These are phyloP conservation scores for Yamadazyma endophytica DNA, from an alignment of 805 yeast genomes.

Conservation along the genomic window DNA sequence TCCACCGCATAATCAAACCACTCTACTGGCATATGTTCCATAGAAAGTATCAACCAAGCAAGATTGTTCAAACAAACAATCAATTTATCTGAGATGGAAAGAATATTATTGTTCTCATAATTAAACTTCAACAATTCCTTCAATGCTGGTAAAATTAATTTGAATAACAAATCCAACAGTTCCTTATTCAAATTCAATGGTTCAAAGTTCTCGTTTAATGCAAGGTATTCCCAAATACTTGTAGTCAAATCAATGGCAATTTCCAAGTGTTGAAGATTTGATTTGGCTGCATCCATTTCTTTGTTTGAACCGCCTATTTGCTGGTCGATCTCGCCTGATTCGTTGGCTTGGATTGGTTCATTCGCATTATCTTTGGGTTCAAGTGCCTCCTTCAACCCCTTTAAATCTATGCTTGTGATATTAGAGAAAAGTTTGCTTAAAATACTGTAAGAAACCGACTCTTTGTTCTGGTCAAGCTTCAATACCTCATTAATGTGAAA, in stretches of 20 bases:
- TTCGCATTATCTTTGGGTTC: constrained; percentile 32
- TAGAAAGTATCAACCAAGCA: constrained; percentile 49
- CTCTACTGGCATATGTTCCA: constrained; percentile 25
- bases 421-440: constrained; percentile 19
- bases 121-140: constrained; percentile 36
- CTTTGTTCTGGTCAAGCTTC: constrained; percentile 15
- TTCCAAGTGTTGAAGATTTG: constrained; percentile 61
- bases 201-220: constrained; percentile 22
- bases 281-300: constrained; percentile 42
- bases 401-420: constrained; percentile 25
- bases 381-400: constrained; percentile 22
- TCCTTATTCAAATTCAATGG: constrained; percentile 18
- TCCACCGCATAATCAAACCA: constrained; percentile 33
- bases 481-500: constrained; percentile 38
- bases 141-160: constrained; percentile 24
- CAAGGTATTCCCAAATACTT: constrained; percentile 59
- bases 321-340: constrained; percentile 18
- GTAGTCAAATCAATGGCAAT: constrained; percentile 72
- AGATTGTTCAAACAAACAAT: constrained; percentile 70
- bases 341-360: constrained; percentile 23
- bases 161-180: constrained; percentile 17
- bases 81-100: constrained; percentile 49
- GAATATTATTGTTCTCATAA: constrained; percentile 18
- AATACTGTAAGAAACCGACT: constrained; percentile 15
- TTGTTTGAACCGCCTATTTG: constrained; percentile 26